Percentiles rank a stretch among this genome's conserved stretches.
phyloP scores from a whole-genome alignment of 23 red algal genomes.

The Cyanidiococcus yangmingshanensis region DNA sequence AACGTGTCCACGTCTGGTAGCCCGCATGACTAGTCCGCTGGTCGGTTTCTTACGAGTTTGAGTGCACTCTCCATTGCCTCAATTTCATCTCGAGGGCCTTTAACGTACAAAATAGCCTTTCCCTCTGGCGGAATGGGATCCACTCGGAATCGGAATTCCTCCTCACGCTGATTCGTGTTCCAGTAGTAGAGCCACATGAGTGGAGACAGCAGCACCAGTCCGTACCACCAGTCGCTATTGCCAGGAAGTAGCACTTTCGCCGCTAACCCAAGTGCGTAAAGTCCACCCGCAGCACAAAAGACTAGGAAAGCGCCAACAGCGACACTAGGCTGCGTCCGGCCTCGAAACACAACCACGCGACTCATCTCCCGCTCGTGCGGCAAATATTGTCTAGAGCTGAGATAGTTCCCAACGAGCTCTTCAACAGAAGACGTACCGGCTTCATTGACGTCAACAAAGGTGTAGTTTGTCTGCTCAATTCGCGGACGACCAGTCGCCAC shows the following conservation, averaged over 20 bases:
- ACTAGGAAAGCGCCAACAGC: conserved; percentile 5
- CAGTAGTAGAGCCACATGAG: conserved; percentile 2
- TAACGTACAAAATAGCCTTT: conserved; percentile 3
- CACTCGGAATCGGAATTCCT: conserved; percentile 2
- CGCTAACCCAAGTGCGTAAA: background rate
- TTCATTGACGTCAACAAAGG: background rate
- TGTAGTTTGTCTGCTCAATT: background rate
- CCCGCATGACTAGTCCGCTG: background rate
- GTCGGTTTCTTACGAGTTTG: background rate
- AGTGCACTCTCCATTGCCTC: conserved; percentile 6
- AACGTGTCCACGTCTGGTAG: too few species aligned
- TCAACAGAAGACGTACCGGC: background rate
- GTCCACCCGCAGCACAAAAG: background rate
- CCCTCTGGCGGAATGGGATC: background rate
- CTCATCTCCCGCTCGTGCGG: background rate
- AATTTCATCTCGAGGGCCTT: conserved; percentile 5
- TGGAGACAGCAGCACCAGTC: background rate
- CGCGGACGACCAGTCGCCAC: background rate
- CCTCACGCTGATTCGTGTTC: background rate
- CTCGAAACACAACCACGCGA: background rate
- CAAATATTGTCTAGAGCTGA: background rate
- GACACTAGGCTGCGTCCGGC: background rate
- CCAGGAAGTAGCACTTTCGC: background rate
- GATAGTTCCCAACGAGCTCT: background rate
- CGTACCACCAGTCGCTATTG: conserved; percentile 12